Percentiles rank a stretch among this genome's conserved stretches.
Evolutionary conservation across 148 eudicot species (phyloP).

Genomic region (Nepenthes mirabilis): DNA sequence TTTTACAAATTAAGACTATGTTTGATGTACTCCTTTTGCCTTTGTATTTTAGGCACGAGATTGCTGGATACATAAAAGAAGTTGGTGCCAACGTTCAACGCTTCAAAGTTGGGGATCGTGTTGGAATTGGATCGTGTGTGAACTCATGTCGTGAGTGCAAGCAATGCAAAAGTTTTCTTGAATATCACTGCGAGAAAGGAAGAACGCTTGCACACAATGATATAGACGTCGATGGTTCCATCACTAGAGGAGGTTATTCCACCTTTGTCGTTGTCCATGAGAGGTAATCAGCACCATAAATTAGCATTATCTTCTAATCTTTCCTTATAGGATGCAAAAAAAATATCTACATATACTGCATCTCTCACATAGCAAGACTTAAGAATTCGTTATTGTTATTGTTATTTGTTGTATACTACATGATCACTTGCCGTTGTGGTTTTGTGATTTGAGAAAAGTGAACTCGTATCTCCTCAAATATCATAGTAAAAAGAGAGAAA

Average conservation of each 20-base stretch:
- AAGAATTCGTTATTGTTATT: background rate
- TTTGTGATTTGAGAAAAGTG: too few species aligned
- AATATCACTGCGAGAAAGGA: conserved; percentile 25
- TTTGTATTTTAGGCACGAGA: conserved; percentile 26
- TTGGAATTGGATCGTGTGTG: conserved; percentile 26
- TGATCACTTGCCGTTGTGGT: too few species aligned
- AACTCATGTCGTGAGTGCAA: conserved; percentile 34
- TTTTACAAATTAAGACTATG: too few species aligned
- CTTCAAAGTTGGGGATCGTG: conserved; percentile 28
- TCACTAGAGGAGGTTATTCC: conserved; percentile 33
- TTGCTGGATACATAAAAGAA: conserved; percentile 29
- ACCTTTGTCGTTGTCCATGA: conserved; percentile 25
- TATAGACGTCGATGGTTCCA: conserved; percentile 18
- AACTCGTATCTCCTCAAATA: too few species aligned
- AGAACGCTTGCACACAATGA: conserved; percentile 3
- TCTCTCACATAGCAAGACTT: background rate
- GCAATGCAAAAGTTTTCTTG: conserved; percentile 12
- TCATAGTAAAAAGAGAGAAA: too few species aligned
- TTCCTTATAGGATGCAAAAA: background rate
- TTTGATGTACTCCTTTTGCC: background rate
- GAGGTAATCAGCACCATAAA: background rate
- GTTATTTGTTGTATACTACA: background rate
- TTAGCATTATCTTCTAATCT: background rate
- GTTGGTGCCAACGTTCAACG: conserved; percentile 28
- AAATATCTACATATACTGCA: conserved; percentile 7